Evolutionary conservation across 2,329 filamentous ascomycete genomes (phyloP).

Genomic region (Cytospora chrysosperma): DNA sequence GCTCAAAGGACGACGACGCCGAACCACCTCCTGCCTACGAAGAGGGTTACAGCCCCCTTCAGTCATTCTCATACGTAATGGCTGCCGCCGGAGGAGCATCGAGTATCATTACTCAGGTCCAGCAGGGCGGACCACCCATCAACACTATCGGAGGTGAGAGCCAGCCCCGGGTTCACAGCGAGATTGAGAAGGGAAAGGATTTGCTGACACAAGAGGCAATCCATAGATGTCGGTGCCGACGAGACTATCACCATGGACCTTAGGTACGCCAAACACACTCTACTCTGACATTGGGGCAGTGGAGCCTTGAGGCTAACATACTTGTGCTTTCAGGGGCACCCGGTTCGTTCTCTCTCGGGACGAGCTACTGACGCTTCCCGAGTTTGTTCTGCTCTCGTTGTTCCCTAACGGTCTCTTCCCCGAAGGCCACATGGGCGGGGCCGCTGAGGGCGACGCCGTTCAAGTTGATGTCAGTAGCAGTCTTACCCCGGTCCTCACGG

Average conservation of each 20-base stretch:
- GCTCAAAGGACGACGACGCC: slow-evolving; percentile 74
- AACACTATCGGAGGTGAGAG: slow-evolving; percentile 80
- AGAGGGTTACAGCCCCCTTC: slow-evolving; percentile 88
- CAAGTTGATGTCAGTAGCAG: slow-evolving; percentile 76
- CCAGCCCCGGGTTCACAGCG: background rate
- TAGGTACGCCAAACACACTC: slow-evolving; percentile 67
- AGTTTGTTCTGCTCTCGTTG: slow-evolving; percentile 95
- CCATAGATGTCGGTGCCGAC: slow-evolving; percentile 74
- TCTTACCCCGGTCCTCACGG: background rate
- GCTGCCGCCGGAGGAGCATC: slow-evolving; percentile 93
- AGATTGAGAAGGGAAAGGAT: slow-evolving; percentile 11
- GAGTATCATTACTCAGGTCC: slow-evolving; percentile 99
- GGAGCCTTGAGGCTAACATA: slow-evolving; percentile 7
- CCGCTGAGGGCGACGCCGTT: slow-evolving; percentile 89
- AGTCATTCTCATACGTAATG: slow-evolving; percentile 95
- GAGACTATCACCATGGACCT: slow-evolving; percentile 95
- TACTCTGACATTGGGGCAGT: background rate
- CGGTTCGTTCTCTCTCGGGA: slow-evolving; percentile 93
- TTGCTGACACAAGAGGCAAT: slow-evolving; percentile 23
- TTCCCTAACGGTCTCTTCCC: slow-evolving; percentile 98
- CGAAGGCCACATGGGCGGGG: slow-evolving; percentile 92
- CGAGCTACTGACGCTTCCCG: slow-evolving; percentile 89
- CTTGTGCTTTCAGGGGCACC: slow-evolving; percentile 64
- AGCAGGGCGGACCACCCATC: slow-evolving; percentile 85
- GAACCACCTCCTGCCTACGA: slow-evolving; percentile 96